Percentiles rank a stretch among this genome's conserved stretches.
These are phyloP conservation scores for Ceriops decandra DNA, from an alignment of 345 rosid genomes.

Conservation along the genomic window DNA sequence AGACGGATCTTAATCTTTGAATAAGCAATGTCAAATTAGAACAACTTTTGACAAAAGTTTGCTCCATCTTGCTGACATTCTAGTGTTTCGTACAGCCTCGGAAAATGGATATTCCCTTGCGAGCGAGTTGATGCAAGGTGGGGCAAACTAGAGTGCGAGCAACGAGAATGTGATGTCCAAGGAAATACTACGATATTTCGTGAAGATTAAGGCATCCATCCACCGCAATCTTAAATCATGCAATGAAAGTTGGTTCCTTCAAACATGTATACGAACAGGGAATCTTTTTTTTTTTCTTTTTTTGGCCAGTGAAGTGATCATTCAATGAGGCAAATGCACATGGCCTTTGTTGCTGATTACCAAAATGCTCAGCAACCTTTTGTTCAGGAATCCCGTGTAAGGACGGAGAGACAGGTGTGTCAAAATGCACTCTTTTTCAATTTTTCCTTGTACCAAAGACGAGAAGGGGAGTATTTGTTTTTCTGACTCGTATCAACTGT, in stretches of 20 bases:
- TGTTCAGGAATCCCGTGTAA: too few relatives aligned
- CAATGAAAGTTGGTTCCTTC: too few relatives aligned
- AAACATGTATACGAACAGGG: not conserved
- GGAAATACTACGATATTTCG: constrained; percentile 38
- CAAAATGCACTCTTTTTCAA: too few relatives aligned
- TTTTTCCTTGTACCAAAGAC: too few relatives aligned
- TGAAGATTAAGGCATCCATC: not conserved
- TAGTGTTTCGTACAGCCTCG: constrained; percentile 49
- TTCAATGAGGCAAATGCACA: too few relatives aligned
- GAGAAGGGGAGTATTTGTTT: too few relatives aligned
- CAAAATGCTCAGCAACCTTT: too few relatives aligned
- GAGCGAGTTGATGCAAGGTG: constrained; percentile 94
- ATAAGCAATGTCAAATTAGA: not conserved
- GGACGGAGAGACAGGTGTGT: too few relatives aligned
- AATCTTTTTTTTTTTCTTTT: not conserved
- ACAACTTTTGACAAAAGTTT: not conserved
- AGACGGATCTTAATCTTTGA: too few relatives aligned
- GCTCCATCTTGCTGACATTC: not conserved
- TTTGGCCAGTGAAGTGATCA: not conserved
- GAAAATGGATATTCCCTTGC: constrained; percentile 62
- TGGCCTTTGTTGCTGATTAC: too few relatives aligned
- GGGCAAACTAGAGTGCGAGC: constrained; percentile 97
- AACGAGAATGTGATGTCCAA: constrained; percentile 73
- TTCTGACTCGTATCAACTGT: too few relatives aligned
- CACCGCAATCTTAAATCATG: too few relatives aligned